Evolutionary conservation across 345 rosid species (phyloP).

Genomic region (Gossypium arboreum): DNA sequence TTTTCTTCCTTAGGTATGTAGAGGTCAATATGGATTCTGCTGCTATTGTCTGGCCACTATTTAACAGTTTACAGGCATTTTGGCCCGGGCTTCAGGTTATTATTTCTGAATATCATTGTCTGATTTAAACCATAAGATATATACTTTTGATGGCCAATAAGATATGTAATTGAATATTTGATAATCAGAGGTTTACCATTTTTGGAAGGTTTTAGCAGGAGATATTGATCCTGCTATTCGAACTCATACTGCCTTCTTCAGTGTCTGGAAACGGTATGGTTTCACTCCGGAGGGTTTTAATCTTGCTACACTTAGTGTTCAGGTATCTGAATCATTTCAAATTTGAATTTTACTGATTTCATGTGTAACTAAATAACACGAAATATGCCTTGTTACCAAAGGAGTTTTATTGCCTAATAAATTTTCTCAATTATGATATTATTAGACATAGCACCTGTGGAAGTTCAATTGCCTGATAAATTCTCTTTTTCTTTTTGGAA

Average conservation of each 20-base stretch:
- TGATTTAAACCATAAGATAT: not conserved
- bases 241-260: conserved; percentile 94
- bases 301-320: conserved; percentile 72
- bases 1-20: conserved; percentile 64
- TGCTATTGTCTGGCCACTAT: conserved; percentile 92
- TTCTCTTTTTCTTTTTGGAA: not conserved
- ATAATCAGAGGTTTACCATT: conserved; percentile 11
- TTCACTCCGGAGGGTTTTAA: conserved; percentile 97
- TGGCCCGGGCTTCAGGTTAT: conserved; percentile 99
- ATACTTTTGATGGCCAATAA: not conserved
- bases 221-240: conserved; percentile 94
- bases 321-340: conserved; percentile 37
- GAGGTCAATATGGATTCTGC: conserved; percentile 99
- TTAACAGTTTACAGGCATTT: conserved; percentile 98
- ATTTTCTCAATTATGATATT: not conserved
- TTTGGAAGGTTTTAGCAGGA: conserved; percentile 88
- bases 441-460: not conserved
- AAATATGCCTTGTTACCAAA: not conserved
- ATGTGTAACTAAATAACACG: not conserved
- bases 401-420: not conserved
- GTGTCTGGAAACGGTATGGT: conserved; percentile 92
- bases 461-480: not conserved
- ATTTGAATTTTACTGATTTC: conserved; percentile 1
- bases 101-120: conserved; percentile 1
- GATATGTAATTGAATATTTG: not conserved